phyloP scores from a whole-genome alignment of 2,329 filamentous ascomycete species.

The Periconia macrospinosa region DNA sequence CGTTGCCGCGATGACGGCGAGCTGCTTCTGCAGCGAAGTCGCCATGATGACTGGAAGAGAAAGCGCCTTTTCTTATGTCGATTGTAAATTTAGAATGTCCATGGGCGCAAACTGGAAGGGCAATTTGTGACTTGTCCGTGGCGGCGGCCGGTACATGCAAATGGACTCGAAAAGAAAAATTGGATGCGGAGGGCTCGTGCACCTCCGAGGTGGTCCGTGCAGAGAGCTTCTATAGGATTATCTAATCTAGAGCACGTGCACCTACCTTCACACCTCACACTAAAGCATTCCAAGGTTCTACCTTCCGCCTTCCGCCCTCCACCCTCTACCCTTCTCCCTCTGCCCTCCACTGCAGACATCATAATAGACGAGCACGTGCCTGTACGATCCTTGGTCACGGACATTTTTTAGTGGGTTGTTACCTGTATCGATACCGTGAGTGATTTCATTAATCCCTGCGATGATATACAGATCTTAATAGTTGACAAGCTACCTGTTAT shows the following conservation, averaged over 20 bases:
- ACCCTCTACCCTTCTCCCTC: background rate
- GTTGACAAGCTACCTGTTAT: background rate
- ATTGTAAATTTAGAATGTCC: background rate
- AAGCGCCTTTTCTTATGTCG: background rate
- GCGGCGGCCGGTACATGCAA: background rate
- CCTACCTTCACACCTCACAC: background rate
- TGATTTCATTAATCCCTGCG: no score
- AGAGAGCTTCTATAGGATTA: background rate
- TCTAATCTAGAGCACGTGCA: background rate
- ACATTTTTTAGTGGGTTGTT: no score
- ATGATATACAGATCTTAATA: no score
- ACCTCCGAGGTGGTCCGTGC: slow-evolving; percentile 13
- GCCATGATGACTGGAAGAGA: slow-evolving; percentile 49
- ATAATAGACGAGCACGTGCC: no score
- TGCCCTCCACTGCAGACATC: background rate
- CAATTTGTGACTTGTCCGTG: background rate
- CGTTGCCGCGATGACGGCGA: slow-evolving; percentile 87
- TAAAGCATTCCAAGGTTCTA: no score
- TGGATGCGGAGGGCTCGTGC: slow-evolving; percentile 7
- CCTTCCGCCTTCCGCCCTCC: background rate
- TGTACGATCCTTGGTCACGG: no score
- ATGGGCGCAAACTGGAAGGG: background rate
- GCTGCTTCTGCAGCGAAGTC: slow-evolving; percentile 89
- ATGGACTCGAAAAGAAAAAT: background rate
- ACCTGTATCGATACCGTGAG: no score